Evolutionary conservation across 371 early-diverging fungal genomes (phyloP), one percentile per base, ranked within the genome.

Genomic region (Rhizomucor pusillus): DNA sequence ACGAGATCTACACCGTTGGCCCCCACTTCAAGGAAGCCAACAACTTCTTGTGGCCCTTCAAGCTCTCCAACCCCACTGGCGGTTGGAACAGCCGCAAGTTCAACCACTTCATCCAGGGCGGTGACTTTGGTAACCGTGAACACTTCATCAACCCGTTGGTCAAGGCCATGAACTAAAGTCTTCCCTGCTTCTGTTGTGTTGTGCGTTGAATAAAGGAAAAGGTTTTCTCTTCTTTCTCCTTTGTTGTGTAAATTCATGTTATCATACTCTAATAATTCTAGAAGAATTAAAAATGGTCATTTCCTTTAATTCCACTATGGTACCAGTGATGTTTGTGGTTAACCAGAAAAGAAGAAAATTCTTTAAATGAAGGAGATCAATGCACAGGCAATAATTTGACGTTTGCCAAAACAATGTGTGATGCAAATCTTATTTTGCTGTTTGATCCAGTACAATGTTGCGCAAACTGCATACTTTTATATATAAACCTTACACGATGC

Each of bases 1-100:
- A 99, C 87, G 98, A 98, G 82, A 95, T 99, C 78, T 92, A 83
- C 88, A 96, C 98, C 52, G 99, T 98, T 65, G 98, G 98, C 52
- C 95, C 98, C 56, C 77, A 97, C 90, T 77, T 77, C 66, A 74
- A 72, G 73, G 63, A 72, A 68, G 99, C 93, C 73, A 93, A 91
- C 88, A 94, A 92, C 89, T 99, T 99, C 88, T 81, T 99, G 72
- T 98, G 98, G 95, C 96, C 99, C 71, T 98, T 99, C 92, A 94
- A 94, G 86, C 89, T 99, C 61, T 92, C 91, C 68, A 93, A 92
- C 88, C 99, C 99, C 69, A 96, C 81, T 68, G 97, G 97, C 71
- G 98, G 98, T 63, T 99, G 90, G 92, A 79, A 79, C 60, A 84
- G 82, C 54, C 94, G 96, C 87, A 99, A 99, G 90, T 83, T 89